Evolutionary conservation across 768 basidiomycete genomes (phyloP).

Genomic region (Mycena maculata): DNA sequence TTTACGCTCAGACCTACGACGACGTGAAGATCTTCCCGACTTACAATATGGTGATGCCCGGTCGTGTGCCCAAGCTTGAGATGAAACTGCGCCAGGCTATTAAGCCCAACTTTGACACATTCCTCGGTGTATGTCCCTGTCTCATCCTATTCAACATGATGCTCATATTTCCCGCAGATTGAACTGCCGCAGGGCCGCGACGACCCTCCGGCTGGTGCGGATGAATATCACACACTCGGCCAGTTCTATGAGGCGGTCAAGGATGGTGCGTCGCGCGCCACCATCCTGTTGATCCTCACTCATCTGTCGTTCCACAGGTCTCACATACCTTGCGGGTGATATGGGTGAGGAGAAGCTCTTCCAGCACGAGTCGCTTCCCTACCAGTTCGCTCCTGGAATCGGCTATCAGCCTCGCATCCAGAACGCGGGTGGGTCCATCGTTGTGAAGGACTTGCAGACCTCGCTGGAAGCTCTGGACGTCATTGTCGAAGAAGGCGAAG

Average conservation of each 20-base stretch:
- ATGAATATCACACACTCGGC: conserved; percentile 29
- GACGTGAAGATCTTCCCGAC: conserved; percentile 17
- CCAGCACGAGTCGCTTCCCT: conserved; percentile 2
- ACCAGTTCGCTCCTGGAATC: conserved; percentile 5
- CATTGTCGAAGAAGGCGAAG: conserved; percentile 43
- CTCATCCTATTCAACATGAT: background rate
- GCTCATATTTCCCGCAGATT: conserved; percentile 13
- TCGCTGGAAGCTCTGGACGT: conserved; percentile 35
- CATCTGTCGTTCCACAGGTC: background rate
- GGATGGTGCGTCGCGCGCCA: background rate
- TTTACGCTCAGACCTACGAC: conserved; percentile 29
- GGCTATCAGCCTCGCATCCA: conserved; percentile 8
- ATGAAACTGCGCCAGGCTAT: conserved; percentile 1
- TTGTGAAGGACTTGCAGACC: conserved; percentile 33
- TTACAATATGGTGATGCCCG: conserved; percentile 4
- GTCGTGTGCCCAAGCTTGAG: conserved; percentile 8
- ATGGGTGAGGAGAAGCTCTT: conserved; percentile 10
- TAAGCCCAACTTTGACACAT: background rate
- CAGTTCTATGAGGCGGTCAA: conserved; percentile 31
- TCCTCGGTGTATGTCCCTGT: conserved; percentile 18
- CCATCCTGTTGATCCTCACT: background rate
- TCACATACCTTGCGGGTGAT: conserved; percentile 3
- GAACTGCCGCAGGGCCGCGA: conserved; percentile 24
- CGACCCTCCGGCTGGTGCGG: conserved; percentile 17
- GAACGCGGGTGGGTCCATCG: conserved; percentile 12